Conservation (phyloP, 495 filamentous ascomycete species). For the Neurospora sp. region DNA sequence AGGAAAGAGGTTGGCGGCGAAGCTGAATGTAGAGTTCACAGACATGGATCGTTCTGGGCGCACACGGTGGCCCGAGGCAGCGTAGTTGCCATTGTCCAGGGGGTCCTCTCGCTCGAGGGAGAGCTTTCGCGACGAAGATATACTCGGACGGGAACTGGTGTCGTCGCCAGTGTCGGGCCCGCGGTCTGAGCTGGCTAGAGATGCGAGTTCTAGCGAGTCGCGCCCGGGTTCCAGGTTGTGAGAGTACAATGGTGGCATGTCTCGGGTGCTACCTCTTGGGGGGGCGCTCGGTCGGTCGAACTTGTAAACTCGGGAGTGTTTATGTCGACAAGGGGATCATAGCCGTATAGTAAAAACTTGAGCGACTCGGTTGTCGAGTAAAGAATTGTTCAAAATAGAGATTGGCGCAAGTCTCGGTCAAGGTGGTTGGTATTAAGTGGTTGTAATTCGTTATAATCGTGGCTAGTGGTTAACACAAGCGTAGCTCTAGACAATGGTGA, state of each 20-base stretch:
- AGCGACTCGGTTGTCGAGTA: not conserved
- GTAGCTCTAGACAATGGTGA: not conserved
- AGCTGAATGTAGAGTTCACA: conserved; percentile 88
- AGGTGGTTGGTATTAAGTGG: not conserved
- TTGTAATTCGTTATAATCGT: not conserved
- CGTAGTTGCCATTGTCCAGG: conserved; percentile 50
- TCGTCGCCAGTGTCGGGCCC: conserved; percentile 53
- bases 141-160: conserved; percentile 60
- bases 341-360: not conserved
- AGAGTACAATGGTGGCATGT: conserved; percentile 36
- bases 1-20: conserved; percentile 81
- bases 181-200: conserved; percentile 72
- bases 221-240: conserved; percentile 45
- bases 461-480: not conserved
- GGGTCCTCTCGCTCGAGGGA: conserved; percentile 84
- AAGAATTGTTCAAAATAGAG: not conserved
- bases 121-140: conserved; percentile 81
- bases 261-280: not conserved
- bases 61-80: conserved; percentile 27
- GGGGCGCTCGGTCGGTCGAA: not conserved
- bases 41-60: conserved; percentile 67
- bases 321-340: not conserved
- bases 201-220: conserved; percentile 94
- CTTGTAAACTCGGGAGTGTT: not conserved
- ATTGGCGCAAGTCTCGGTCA: not conserved